Percentiles rank a stretch among this genome's conserved stretches.
Conservation (phyloP, 805 yeast species). For the Yamadazyma akitaensis region DNA sequence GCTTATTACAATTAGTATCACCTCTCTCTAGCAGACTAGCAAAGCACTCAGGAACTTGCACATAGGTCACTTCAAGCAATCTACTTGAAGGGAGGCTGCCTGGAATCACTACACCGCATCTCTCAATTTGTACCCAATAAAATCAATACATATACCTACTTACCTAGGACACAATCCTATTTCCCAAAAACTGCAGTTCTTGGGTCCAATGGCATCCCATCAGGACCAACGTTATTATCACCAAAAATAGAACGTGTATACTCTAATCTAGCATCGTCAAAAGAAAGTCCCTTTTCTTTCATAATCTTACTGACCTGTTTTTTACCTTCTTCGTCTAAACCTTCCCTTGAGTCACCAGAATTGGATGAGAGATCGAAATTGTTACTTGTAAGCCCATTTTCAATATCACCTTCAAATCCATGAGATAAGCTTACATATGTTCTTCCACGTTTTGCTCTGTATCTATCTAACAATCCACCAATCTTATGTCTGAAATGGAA, state of each 20-base stretch:
- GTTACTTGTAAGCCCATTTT: constrained; percentile 56
- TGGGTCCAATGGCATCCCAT: constrained; percentile 69
- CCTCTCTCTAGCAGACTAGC: too few relatives aligned
- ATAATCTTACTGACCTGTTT: constrained; percentile 50
- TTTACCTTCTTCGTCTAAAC: constrained; percentile 57
- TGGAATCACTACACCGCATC: too few relatives aligned
- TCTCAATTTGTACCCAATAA: neutral
- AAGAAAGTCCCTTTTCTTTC: constrained; percentile 47
- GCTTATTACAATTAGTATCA: too few relatives aligned
- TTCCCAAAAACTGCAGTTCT: constrained; percentile 51
- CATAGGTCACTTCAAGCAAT: too few relatives aligned
- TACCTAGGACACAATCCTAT: neutral
- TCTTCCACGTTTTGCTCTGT: constrained; percentile 23
- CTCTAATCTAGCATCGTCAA: constrained; percentile 66
- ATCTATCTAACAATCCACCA: constrained; percentile 26
- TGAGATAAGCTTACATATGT: constrained; percentile 13
- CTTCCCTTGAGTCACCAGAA: constrained; percentile 55
- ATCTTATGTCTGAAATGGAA: constrained; percentile 33
- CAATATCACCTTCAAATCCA: constrained; percentile 18
- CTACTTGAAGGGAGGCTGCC: too few relatives aligned
- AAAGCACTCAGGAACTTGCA: too few relatives aligned
- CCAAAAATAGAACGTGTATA: constrained; percentile 47
- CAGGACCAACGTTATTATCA: constrained; percentile 53
- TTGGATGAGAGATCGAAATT: constrained; percentile 50
- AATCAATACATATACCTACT: neutral